Base-by-base conservation (phyloP, 2,329 filamentous ascomycete genomes). In the Sporothrix pallida region DNA sequence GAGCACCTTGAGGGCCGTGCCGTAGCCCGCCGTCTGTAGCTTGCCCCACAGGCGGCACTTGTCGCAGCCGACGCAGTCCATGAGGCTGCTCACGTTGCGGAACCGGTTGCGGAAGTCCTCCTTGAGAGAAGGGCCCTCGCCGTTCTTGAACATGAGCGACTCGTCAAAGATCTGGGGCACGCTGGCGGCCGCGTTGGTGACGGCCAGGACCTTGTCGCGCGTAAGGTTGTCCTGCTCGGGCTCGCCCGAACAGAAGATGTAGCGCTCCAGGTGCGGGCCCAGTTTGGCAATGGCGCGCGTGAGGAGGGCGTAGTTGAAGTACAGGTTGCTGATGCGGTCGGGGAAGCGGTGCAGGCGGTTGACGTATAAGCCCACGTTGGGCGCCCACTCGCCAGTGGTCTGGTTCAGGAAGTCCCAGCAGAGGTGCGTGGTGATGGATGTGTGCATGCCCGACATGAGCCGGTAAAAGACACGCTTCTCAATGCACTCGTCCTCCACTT, bases 381-480 rank as follows among this genome's bases (percentile, higher is more conserved):
- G 95, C 69, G 91, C 90, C 96, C 96, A 99, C 82, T 94, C 84
- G 74, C 96, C 96, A 0, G 95, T 98, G 1, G 92, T 94, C 83
- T 98, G 94, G 83, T 99, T 98, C 76, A 98, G 86, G 79, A 96
- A 97, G 79, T 98, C 93, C 90, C 93, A 96, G 87, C 96, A 99
- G 58, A 99, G 86, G 82, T 99, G 96, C 0, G 95, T 93, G 77
- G 94, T 97, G 81, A 99, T 99, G 76, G 95, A 97, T 17, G 96
- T 94, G 82, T 99, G 96, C 96, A 99, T 98, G 60, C 96, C 96
- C 70, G 94, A 97, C 75, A 99, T 90, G 76, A 99, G 90, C 7
- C 95, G 89, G 83, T 98, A 96, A 82, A 99, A 99, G 52, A 98
- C 96, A n/a, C 96, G 92, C 87, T 99, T 98, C 85, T 99, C 96